Evolutionary conservation across 768 basidiomycete genomes (phyloP), one percentile per base, ranked within the genome.

Genomic region (Tephrocybe sp.): DNA sequence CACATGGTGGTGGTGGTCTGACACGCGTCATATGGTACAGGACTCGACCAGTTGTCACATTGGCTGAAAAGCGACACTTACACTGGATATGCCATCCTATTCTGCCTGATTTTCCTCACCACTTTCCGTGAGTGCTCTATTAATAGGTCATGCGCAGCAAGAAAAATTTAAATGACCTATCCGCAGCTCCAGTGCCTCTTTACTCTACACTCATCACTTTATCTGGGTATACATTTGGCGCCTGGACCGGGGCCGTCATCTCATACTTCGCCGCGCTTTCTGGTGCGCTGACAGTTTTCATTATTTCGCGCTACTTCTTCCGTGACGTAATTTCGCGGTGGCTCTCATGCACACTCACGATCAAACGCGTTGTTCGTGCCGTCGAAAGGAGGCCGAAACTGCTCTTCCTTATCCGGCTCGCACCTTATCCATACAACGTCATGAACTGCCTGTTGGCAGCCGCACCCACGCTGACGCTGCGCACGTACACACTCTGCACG

Each of bases 371-470:
- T 50, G 86, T 96, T 9, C 79, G 85, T 30, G 93, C 93, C 20
- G 88, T 97, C 58, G 92, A 95, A 72, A 84, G 85, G 68, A 83
- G 86, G 45, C 93, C 93, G 0, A 85, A 85, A 62, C 78, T 97
- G 4, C 83, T 97, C 17, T 93, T 96, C 73, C 82, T 96, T 54
- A 90, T 97, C 59, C 88, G 94, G 44, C 77, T 94, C 48, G 93
- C 90, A n/a, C 91, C 91, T 3, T 92, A 93, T 65, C 90, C 88
- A 0, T 92, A 89, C 74, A 96, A 96, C 71, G 89, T 96, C 62
- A 91, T 96, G 85, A 97, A 96, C 73, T 90, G 88, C 63, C 83
- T 97, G 42, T 80, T 97, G 42, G 93, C 94, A 7, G 90, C 91
- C 2, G 84, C 89, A n/a, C 85, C 86, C 26, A 83, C 86, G 5